A percentile compares a stretch with the other conserved stretches of the same genome.
These are phyloP conservation scores for Candida pini DNA, from an alignment of 805 yeast species.

Conservation along the genomic window DNA sequence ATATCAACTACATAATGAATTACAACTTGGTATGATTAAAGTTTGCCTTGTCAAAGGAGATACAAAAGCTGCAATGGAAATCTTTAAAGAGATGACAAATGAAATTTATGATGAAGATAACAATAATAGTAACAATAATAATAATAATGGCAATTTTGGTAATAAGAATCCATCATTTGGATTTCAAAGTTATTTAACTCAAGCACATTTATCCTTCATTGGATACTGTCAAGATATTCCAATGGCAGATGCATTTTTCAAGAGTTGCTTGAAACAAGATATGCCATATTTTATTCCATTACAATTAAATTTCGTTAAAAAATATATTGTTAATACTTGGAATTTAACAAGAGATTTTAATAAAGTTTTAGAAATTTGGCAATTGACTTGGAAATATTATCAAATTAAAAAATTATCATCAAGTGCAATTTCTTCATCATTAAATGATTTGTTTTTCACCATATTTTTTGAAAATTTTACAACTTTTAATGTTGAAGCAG, in stretches of 20 bases:
- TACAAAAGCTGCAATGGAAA: conserved; percentile 54
- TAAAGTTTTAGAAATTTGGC: conserved; percentile 58
- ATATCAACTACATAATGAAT: conserved; percentile 33
- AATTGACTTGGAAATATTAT: conserved; percentile 50
- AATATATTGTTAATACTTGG: conserved; percentile 58
- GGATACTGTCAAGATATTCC: conserved; percentile 69
- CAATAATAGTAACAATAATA: too few relatives aligned
- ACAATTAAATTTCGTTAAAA: conserved; percentile 69
- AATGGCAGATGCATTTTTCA: conserved; percentile 69
- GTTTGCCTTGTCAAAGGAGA: conserved; percentile 62
- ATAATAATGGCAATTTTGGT: too few relatives aligned
- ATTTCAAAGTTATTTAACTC: conserved; percentile 50
- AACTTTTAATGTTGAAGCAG: conserved; percentile 47
- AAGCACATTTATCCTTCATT: conserved; percentile 72
- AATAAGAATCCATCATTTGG: conserved; percentile 23
- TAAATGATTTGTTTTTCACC: conserved; percentile 63
- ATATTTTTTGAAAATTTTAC: conserved; percentile 62
- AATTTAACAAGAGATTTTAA: conserved; percentile 51
- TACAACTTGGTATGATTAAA: conserved; percentile 66
- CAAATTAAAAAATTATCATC: conserved; percentile 41
- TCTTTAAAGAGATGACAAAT: conserved; percentile 54
- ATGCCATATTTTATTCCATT: conserved; percentile 69
- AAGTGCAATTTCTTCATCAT: conserved; percentile 64
- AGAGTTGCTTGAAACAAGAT: conserved; percentile 60
- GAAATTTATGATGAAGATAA: conserved; percentile 35